These are phyloP conservation scores for Colletotrichum echinochloae DNA, from an alignment of 2,329 filamentous ascomycete genomes.

Conservation along the genomic window DNA sequence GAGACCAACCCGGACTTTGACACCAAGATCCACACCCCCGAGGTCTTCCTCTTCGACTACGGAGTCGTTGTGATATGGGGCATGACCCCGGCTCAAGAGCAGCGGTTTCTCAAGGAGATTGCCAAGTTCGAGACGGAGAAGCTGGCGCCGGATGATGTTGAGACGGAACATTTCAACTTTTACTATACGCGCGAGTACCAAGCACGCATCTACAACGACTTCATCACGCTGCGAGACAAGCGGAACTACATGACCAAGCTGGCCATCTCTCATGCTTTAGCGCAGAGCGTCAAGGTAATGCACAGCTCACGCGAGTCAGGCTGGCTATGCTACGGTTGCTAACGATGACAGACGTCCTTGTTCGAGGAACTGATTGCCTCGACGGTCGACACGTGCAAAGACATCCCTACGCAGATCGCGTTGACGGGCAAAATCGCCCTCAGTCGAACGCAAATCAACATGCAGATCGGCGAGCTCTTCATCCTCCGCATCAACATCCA, in stretches of 20 bases:
- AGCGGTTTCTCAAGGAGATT: conserved; percentile 91
- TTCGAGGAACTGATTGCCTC: conserved; percentile 96
- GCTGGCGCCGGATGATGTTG: conserved; percentile 86
- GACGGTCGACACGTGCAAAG: conserved; percentile 92
- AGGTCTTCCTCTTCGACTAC: conserved; percentile 97
- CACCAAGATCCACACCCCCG: conserved; percentile 88
- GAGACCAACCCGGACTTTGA: conserved; percentile 79
- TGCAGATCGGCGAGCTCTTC: conserved; percentile 99
- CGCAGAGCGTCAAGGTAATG: conserved; percentile 90
- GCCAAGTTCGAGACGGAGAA: conserved; percentile 95
- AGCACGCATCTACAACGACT: conserved; percentile 98
- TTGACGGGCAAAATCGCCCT: conserved; percentile 92
- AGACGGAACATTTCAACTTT: conserved; percentile 98
- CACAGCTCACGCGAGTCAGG: neutral
- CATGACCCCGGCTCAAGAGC: conserved; percentile 91
- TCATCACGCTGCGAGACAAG: conserved; percentile 94
- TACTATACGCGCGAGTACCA: conserved; percentile 99
- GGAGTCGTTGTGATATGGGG: conserved; percentile 99
- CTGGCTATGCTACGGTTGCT: neutral
- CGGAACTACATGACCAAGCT: conserved; percentile 98
- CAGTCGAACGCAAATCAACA: conserved; percentile 92
- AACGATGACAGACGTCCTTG: conserved; percentile 77
- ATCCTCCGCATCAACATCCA: conserved; percentile 98
- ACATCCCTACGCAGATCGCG: conserved; percentile 92
- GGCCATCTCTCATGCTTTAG: conserved; percentile 93